These are phyloP conservation scores for Monoraphidium neglectum DNA, from an alignment of 139 green algal genomes.

Conservation along the genomic window DNA sequence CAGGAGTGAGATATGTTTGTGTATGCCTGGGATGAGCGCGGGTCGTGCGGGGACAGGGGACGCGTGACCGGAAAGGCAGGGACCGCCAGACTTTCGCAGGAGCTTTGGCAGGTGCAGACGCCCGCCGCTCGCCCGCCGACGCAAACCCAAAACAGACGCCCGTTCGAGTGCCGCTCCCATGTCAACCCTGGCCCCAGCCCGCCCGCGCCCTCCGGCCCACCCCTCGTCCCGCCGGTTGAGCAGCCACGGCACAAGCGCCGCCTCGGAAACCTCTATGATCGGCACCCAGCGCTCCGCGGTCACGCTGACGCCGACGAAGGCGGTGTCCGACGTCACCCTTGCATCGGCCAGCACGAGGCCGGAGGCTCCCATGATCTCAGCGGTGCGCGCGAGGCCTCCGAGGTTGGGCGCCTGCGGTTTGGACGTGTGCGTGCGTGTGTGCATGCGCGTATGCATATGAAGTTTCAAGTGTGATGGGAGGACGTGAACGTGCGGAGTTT, in stretches of 20 bases:
- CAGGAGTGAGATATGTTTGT: no score
- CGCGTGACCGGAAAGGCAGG: no score
- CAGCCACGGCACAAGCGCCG: slow-evolving; percentile 72
- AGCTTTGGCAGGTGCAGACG: no score
- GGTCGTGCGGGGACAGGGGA: no score
- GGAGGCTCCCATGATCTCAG: slow-evolving; percentile 73
- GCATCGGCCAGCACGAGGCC: slow-evolving; percentile 80
- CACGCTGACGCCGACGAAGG: slow-evolving; percentile 80
- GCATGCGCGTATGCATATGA: no score
- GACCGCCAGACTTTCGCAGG: no score
- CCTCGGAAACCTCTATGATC: slow-evolving; percentile 72
- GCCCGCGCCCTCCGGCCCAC: slow-evolving; percentile 4
- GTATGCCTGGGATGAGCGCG: no score
- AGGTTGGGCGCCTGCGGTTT: slow-evolving; percentile 73
- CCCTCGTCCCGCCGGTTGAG: slow-evolving; percentile 46
- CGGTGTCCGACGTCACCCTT: slow-evolving; percentile 47
- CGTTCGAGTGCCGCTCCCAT: no score
- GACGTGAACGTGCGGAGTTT: no score
- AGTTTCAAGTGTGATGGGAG: no score
- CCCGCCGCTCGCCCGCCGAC: no score
- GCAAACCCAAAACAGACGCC: not conserved
- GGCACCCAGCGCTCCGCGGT: slow-evolving; percentile 89
- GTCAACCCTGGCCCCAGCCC: not conserved
- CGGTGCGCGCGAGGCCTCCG: slow-evolving; percentile 87
- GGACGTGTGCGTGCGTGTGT: not conserved